Evolutionary conservation across 2,329 filamentous ascomycete genomes (phyloP), one percentile per base, ranked within the genome.

Genomic region (Claviceps quebecensis): DNA sequence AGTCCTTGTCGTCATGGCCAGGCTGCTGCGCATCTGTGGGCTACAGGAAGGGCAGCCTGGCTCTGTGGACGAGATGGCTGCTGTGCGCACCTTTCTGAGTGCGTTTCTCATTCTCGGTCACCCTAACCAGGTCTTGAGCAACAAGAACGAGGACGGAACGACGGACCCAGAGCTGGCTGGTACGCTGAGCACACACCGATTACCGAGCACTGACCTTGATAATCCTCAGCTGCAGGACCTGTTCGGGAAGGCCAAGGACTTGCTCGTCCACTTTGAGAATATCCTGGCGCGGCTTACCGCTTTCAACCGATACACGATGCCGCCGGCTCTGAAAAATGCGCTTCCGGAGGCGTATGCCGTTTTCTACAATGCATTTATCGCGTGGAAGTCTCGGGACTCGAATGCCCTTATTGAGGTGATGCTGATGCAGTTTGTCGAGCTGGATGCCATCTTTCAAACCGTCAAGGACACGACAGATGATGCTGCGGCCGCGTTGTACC

Each of bases 401-500:
- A 82, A 82, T 50, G 82, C 86, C 0, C 71, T 93, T 4, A 80
- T 91, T 49, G 84, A 90, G 59, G 83, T 87, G 51, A 90, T 93
- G 86, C 75, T 91, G n/a, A 77, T 87, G 60, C 86, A 88, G 56
- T 90, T 91, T 64, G 85, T 90, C 17, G 86, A 89, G 62, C 76
- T 93, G 2, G 87, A 93, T 60, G 83, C 83, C 38, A 91, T 91
- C 47, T 86, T 86, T 74, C 84, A 89, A 62, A 86, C 84, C 2
- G 85, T 93, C 63, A 89, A 88, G 64, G 82, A 88, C 59, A 82
- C 83, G 49, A 86, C 81, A 0, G 81, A 86, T 47, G 81, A 84
- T 40, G 79, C 81, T 16, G 86, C 88, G 2, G 79, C 84, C 1
- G 80, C 79, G 17, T 80, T 88, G n/a, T 91, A 90, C 61, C 80